These are phyloP conservation scores for Pyricularia sp. DNA, from an alignment of 2,329 filamentous ascomycete genomes.

Conservation along the genomic window DNA sequence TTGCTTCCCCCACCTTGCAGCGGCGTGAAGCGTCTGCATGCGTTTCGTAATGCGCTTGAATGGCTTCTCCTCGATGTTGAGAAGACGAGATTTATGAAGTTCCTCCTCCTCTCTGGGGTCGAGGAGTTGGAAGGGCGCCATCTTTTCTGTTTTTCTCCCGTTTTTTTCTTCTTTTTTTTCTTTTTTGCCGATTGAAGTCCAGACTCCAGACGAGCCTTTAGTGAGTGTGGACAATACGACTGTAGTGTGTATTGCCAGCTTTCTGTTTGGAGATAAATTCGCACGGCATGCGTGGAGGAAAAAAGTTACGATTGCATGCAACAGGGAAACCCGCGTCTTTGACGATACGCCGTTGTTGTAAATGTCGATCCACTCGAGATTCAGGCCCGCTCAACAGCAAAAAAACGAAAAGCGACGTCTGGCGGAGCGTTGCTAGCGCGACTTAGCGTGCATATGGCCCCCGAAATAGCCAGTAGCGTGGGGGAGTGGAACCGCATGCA, in stretches of 20 bases:
- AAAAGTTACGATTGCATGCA: neutral
- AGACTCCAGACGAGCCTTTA: neutral
- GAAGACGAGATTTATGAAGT: conserved; percentile 74
- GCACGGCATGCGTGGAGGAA: neutral
- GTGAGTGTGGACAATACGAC: neutral
- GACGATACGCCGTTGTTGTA: neutral
- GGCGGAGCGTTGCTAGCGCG: neutral
- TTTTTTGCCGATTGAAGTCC: neutral
- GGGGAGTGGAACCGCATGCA: neutral
- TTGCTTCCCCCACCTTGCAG: conserved; percentile 28
- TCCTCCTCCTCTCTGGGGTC: conserved; percentile 71
- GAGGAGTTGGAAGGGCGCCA: conserved; percentile 54
- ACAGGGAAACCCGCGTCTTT: neutral
- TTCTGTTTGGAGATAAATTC: neutral
- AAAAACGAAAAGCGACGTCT: neutral
- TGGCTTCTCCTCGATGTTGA: conserved; percentile 85
- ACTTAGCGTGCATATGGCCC: neutral
- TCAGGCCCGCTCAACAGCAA: neutral
- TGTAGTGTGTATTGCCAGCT: neutral
- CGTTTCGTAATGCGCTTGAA: conserved; percentile 84
- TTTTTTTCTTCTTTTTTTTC: neutral
- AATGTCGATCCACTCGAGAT: neutral
- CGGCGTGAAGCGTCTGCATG: conserved; percentile 58
- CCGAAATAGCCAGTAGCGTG: neutral
- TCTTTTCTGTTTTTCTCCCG: conserved; percentile 12